Evolutionary conservation across 179 eudicot species (phyloP).

Genomic region (Carnegiea gigantea): DNA sequence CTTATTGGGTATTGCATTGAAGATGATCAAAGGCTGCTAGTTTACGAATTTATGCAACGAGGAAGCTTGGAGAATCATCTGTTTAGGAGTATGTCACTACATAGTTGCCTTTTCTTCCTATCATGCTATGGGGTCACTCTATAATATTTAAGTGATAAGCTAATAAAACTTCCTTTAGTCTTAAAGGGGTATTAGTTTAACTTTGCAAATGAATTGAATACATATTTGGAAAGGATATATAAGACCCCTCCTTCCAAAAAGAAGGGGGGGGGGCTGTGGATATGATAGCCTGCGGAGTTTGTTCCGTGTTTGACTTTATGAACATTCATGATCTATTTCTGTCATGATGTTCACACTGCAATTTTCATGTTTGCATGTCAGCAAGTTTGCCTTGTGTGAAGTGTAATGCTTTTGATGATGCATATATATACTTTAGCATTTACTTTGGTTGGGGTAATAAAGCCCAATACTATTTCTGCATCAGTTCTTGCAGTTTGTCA

Average conservation of each 20-base stretch:
- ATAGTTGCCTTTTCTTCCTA: neutral
- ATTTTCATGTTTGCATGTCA: too few relatives aligned
- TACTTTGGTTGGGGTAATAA: too few relatives aligned
- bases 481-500: too few relatives aligned
- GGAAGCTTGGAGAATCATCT: slow-evolving; percentile 98
- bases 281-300: too few relatives aligned
- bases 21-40: slow-evolving; percentile 93
- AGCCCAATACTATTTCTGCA: too few relatives aligned
- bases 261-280: too few relatives aligned
- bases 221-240: neutral
- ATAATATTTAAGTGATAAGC: neutral
- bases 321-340: too few relatives aligned
- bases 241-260: neutral
- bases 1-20: slow-evolving; percentile 91
- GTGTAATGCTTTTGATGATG: too few relatives aligned
- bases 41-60: slow-evolving; percentile 90
- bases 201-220: neutral
- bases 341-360: too few relatives aligned
- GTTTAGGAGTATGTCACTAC: slow-evolving; percentile 68
- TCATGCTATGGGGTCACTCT: neutral
- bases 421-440: too few relatives aligned
- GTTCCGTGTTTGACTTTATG: too few relatives aligned
- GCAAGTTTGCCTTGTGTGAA: too few relatives aligned
- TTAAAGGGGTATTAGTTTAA: slow-evolving; percentile 1
- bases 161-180: neutral